Base-by-base conservation (phyloP, 805 yeast species). In the Schizosaccharomyces japonicus region DNA sequence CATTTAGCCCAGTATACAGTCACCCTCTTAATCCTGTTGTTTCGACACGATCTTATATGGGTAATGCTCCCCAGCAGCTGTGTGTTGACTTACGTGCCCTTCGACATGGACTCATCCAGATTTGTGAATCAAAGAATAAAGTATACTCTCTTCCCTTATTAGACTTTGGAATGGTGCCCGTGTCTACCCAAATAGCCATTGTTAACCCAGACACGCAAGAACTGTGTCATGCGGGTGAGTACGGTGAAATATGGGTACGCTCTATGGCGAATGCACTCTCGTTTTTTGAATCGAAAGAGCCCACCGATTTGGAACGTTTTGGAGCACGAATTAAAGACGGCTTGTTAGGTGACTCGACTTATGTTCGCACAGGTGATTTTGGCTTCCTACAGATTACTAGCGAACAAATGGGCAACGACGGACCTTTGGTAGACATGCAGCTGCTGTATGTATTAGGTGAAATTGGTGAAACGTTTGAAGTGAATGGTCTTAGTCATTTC, bases 161-260 rank as follows among this genome's bases (percentile, higher is more conserved):
- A 47, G 98, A 90, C 57, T 81, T 94, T 0, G 99, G 99, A 10
- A 80, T 87, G 69, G 95, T 85, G 0, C 92, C 95, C 0, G 85
- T 84, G 6, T 81, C 93, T 58, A 82, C 96, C 0, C 94, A 85
- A 57, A 73, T 90, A 30, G 90, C 93, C 1, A 80, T 90, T 50
- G 95, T 90, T 2, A 90, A 90, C 53, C 98, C 98, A 1, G 95
- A 90, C 58, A 87, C 95, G 0, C 61, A 71, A 42, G 65, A 67
- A 48, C 65, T 84, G 10, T 87, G 98, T 58, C 73, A 71, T 50
- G 77, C 76, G 47, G 95, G 96, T 5, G 98, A 90, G 60, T 76
- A 74, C 60, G 99, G 99, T 30, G 99, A 90, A 62, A 83, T 90
- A 34, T 90, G 96, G 96, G 92, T 87, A 1, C 73, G 80, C 52